Evolutionary conservation across 345 rosid genomes (phyloP).

Genomic region (thale cress (Arabidopsis thaliana)): DNA sequence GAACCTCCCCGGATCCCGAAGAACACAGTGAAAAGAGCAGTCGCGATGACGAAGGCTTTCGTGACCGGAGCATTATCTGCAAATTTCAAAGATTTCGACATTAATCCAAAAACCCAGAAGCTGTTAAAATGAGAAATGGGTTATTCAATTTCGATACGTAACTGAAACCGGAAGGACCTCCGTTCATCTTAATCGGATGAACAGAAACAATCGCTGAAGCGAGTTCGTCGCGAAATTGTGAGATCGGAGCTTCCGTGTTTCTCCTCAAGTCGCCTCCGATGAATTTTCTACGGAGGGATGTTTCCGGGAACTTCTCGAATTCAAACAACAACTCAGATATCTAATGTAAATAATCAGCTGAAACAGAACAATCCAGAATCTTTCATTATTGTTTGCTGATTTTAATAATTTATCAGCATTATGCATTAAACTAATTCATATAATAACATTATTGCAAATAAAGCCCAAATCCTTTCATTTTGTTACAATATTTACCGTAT

Average conservation of each 20-base stretch:
- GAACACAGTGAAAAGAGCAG: conserved; percentile 65
- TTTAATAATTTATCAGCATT: not conserved
- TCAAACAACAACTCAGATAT: conserved; percentile 7
- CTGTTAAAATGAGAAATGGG: not conserved
- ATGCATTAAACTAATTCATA: not conserved
- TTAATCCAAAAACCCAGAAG: conserved; percentile 23
- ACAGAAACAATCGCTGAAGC: conserved; percentile 9
- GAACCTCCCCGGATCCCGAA: conserved; percentile 79
- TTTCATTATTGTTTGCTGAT: not conserved
- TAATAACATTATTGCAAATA: not conserved
- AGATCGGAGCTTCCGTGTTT: conserved; percentile 5
- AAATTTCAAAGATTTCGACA: not conserved
- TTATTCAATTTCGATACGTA: conserved; percentile 39
- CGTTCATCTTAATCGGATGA: conserved; percentile 64
- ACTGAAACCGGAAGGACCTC: conserved; percentile 98
- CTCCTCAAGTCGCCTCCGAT: conserved; percentile 29
- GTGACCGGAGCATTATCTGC: conserved; percentile 93
- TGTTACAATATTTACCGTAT: not conserved
- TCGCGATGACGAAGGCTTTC: conserved; percentile 60
- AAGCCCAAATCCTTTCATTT: not conserved
- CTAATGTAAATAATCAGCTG: not conserved
- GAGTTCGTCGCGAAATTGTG: not conserved
- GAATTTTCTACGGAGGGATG: conserved; percentile 6
- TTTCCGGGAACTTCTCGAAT: conserved; percentile 23
- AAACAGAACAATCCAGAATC: conserved; percentile 21